Conservation (phyloP, 495 filamentous ascomycete genomes). For the Hypoxylon intermedium region DNA sequence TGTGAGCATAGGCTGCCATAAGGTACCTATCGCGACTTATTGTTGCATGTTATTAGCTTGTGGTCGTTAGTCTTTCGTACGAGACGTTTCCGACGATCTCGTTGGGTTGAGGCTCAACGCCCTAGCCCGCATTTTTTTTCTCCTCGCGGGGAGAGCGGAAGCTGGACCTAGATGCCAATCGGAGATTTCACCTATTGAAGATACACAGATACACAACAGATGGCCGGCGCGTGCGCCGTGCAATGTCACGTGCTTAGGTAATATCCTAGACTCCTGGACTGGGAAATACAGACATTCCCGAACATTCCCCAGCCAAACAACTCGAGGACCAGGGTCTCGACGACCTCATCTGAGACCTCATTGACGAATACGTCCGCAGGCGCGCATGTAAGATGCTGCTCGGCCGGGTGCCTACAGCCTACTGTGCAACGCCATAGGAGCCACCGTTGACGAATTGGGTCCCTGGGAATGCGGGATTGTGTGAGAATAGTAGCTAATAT, state of each 20-base stretch:
- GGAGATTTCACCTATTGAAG: constrained; percentile 27
- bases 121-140: constrained; percentile 1
- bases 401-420: constrained; percentile 8
- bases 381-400: constrained; percentile 11
- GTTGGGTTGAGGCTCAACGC: constrained; percentile 26
- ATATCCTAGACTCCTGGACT: constrained; percentile 16
- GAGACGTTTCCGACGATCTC: constrained; percentile 2
- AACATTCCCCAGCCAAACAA: constrained; percentile 15
- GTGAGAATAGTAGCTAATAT: constrained; percentile 26
- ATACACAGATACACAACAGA: constrained; percentile 6
- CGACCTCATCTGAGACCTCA: constrained; percentile 26
- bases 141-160: constrained; percentile 24
- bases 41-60: neutral
- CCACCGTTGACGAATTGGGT: constrained; percentile 22
- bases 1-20: no score
- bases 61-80: neutral
- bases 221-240: neutral
- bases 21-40: neutral
- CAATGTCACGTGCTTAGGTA: constrained; percentile 28
- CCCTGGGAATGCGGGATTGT: constrained; percentile 13
- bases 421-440: constrained; percentile 22
- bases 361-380: constrained; percentile 28
- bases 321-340: constrained; percentile 17
- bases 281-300: constrained; percentile 1
- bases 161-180: constrained; percentile 26